Conservation (phyloP, 1,284 basidiomycete species). For the Singerocomus inundabilis region DNA sequence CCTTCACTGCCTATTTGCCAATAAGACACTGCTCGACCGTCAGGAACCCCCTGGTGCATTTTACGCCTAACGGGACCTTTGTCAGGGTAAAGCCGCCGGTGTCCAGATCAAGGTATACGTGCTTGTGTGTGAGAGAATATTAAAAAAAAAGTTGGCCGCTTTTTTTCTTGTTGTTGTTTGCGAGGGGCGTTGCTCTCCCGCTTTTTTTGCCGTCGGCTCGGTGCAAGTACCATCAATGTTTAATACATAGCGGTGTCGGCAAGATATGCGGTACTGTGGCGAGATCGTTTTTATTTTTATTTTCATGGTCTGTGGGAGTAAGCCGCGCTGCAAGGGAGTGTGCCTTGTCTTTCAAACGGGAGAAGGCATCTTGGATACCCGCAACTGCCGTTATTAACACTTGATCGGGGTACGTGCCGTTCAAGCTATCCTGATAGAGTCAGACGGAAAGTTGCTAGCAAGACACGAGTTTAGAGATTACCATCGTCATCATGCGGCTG, state of each 20-base stretch:
- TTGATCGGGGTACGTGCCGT: not conserved
- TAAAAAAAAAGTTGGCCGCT: not conserved
- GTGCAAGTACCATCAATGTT: not conserved
- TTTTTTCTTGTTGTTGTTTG: not conserved
- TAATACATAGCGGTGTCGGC: not conserved
- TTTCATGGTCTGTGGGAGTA: not conserved
- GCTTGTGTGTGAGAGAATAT: conserved; percentile 3
- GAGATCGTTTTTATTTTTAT: not conserved
- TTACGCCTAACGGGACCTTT: not conserved
- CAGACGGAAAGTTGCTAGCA: not conserved
- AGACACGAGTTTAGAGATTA: not conserved
- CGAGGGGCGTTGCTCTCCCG: not conserved
- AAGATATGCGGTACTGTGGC: not conserved
- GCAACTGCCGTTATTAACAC: not conserved
- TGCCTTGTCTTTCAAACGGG: not conserved
- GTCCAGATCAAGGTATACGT: no score
- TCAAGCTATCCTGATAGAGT: not conserved
- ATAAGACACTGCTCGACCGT: not conserved
- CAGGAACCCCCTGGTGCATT: not conserved
- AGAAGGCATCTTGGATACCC: not conserved
- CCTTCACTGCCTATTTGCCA: not conserved
- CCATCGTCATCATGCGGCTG: not conserved
- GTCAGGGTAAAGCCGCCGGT: not conserved
- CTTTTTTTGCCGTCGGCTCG: not conserved
- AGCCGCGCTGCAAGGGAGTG: not conserved